These are phyloP conservation scores for Gossypium herbaceum DNA, from an alignment of 345 rosid species.

Conservation along the genomic window DNA sequence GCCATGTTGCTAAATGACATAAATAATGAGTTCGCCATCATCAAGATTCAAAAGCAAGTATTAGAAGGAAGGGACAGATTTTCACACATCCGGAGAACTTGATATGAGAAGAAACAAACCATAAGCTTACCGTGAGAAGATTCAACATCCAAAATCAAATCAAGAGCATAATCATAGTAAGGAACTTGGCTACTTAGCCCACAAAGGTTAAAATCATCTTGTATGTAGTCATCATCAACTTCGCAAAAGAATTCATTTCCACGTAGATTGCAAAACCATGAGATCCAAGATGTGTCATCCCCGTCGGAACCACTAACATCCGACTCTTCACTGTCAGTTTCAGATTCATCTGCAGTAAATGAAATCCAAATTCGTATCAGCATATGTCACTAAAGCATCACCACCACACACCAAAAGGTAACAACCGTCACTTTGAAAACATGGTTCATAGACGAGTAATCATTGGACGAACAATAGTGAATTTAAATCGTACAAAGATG, in stretches of 20 bases:
- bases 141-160: slow-evolving; percentile 92
- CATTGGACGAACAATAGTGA: background rate
- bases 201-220: slow-evolving; percentile 94
- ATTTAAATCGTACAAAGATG: background rate
- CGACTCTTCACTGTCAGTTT: slow-evolving; percentile 93
- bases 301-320: slow-evolving; percentile 97
- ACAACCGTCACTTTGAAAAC: background rate
- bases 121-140: slow-evolving; percentile 77
- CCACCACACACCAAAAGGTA: background rate
- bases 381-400: background rate
- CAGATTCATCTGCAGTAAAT: slow-evolving; percentile 63
- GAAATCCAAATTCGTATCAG: background rate
- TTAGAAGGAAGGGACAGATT: background rate
- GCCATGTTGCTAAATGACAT: background rate
- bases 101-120: slow-evolving; percentile 59
- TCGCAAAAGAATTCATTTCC: slow-evolving; percentile 98
- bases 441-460: background rate
- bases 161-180: slow-evolving; percentile 94
- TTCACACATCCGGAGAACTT: slow-evolving; percentile 22
- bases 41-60: background rate
- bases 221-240: slow-evolving; percentile 98
- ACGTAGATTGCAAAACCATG: slow-evolving; percentile 94
- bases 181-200: slow-evolving; percentile 98
- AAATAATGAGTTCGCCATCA: background rate
- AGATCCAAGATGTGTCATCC: slow-evolving; percentile 97